Percentiles rank a stretch among this genome's conserved stretches.
phyloP scores from a whole-genome alignment of 1,284 basidiomycete species.

The Cryptococcus sp. region DNA sequence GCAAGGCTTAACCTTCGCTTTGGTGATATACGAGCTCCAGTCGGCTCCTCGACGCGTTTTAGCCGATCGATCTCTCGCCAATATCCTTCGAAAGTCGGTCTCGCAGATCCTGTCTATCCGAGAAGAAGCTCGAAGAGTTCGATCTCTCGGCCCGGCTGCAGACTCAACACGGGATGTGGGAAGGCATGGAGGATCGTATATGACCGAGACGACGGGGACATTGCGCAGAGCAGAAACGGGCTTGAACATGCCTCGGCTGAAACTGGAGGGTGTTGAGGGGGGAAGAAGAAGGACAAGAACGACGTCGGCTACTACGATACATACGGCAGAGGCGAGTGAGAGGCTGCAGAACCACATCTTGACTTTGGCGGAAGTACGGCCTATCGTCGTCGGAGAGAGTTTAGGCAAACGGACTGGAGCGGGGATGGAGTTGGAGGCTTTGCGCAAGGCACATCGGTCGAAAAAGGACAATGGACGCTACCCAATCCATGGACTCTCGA shows the following conservation, averaged over 20 bases:
- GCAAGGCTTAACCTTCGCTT: conserved; percentile 3
- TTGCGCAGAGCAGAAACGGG: neutral
- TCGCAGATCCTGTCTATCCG: conserved; percentile 2
- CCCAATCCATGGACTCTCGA: neutral
- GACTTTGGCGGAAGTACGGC: conserved; percentile 1
- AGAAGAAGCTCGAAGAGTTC: conserved; percentile 2
- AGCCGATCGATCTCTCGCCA: conserved; percentile 1
- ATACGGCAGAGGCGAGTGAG: too few relatives aligned
- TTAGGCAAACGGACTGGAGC: neutral
- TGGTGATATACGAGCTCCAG: conserved; percentile 8
- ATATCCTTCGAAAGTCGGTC: conserved; percentile 2
- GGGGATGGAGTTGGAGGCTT: too few relatives aligned
- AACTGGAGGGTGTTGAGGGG: neutral
- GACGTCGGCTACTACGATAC: neutral
- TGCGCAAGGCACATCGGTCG: neutral
- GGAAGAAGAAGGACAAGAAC: conserved; percentile 1
- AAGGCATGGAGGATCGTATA: neutral
- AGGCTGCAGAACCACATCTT: neutral
- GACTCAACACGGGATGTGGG: too few relatives aligned
- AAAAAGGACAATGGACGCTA: neutral
- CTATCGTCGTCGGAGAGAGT: neutral
- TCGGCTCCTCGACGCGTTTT: conserved; percentile 5
- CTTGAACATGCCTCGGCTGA: neutral
- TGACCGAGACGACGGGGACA: neutral
- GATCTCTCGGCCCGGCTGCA: neutral